Conservation (phyloP, 129 eudicot genomes). For the Apium graveolens region DNA sequence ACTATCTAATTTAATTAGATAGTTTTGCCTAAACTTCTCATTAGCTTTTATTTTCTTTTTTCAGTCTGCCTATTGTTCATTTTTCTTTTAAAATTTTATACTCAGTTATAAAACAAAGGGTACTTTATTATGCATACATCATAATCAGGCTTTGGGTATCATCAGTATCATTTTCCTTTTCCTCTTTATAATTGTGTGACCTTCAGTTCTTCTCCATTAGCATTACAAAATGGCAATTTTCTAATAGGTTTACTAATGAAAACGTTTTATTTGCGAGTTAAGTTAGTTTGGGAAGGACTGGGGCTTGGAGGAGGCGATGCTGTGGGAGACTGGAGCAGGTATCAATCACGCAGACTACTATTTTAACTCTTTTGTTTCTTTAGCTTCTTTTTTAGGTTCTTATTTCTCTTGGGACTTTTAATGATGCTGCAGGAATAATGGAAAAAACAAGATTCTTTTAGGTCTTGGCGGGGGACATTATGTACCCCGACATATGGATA, state of each 20-base stretch:
- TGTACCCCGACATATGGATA: conserved; percentile 95
- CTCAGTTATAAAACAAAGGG: background rate
- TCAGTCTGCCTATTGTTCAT: background rate
- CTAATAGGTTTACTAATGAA: background rate
- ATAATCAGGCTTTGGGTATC: background rate
- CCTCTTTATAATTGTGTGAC: background rate
- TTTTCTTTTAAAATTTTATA: background rate
- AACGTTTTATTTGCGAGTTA: conserved; percentile 18
- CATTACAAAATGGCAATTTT: background rate
- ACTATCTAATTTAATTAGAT: no score
- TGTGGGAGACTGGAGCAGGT: conserved; percentile 87
- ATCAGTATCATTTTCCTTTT: background rate
- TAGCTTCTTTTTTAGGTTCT: background rate
- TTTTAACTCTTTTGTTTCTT: background rate
- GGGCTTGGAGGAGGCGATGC: conserved; percentile 81
- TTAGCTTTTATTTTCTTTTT: background rate
- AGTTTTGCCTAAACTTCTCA: no score
- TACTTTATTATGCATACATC: background rate
- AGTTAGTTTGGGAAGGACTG: conserved; percentile 95
- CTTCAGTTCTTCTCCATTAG: background rate
- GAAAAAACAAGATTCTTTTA: conserved; percentile 62
- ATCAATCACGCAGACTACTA: conserved; percentile 5
- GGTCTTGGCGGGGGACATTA: conserved; percentile 98
- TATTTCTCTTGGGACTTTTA: background rate
- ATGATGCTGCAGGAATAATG: conserved; percentile 43